Evolutionary conservation across 495 filamentous ascomycete species (phyloP), one percentile per base, ranked within the genome.

Genomic region (Aspergillus wentii): DNA sequence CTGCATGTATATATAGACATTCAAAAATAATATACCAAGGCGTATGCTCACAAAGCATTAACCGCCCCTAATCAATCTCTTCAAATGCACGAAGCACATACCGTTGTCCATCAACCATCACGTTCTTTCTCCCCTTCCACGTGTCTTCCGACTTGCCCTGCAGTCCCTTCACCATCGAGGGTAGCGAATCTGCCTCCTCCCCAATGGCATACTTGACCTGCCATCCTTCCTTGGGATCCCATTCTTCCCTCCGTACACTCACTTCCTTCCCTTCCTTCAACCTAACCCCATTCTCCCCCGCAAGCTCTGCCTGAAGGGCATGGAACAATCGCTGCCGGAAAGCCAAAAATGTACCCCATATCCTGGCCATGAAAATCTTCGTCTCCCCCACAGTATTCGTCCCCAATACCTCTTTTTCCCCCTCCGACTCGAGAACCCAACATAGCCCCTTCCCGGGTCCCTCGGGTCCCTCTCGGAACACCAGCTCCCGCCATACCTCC

Each of bases 81-180:
- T 66, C 60, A 39, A 58, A 64, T 26, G 56, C 55, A n/a, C 61
- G 57, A 30, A 69, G 54, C 25, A 55, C 50, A 36, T 58, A 69
- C 15, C 36, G 25, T 21, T 48, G 33, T 10, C 62, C 62, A 2
- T 43, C 16, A 6, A 67, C 31, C 3, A 43, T 10, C 10, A 62
- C n/a, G n/a, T n/a, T n/a, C 48, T 11, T 45, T 62, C 25, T 50
- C 46, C 7, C 46, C 59, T 34, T 33, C 41, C 46, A 53, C 16
- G 36, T 21, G 4, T 43, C 43, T 8, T 48, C 22, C 0, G 33
- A 41, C n/a, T 56, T 43, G 1, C 53, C 44, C 27, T 51, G 45
- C 34, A 57, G 36, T 1, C 44, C 53, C 30, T 7, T 33, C 4
- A 38, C 18, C 41, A 57, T 56, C 0, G 57, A 56, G 8, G 63